These are phyloP conservation scores for Saraca asoca DNA, from an alignment of 331 rosid species.

Conservation along the genomic window DNA sequence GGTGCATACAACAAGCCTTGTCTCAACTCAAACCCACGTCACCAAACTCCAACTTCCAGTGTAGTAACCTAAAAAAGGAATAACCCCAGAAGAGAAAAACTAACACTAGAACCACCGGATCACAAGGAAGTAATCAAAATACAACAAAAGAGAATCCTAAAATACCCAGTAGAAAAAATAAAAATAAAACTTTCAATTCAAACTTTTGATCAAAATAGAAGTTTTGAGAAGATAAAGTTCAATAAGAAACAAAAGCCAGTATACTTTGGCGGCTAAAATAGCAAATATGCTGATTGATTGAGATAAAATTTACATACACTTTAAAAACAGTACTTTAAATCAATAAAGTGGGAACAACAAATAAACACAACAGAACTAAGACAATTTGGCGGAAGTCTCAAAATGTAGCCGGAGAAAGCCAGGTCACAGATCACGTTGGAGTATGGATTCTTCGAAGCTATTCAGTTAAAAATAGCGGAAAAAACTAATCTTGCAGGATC, in stretches of 20 bases:
- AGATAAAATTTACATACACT: constrained; percentile 21
- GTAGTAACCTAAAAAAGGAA: constrained; percentile 39
- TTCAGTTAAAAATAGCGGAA: constrained; percentile 34
- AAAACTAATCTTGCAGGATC: constrained; percentile 46
- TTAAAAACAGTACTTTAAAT: constrained; percentile 32
- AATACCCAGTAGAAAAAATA: constrained; percentile 20
- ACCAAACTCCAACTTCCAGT: constrained; percentile 43
- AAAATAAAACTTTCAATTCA: constrained; percentile 29
- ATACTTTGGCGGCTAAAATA: constrained; percentile 28
- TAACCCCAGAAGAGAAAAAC: constrained; percentile 30
- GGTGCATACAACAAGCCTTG: constrained; percentile 50
- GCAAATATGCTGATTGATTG: constrained; percentile 1
- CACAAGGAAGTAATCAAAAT: constrained; percentile 37
- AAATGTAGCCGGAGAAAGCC: constrained; percentile 54
- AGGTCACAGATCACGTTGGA: constrained; percentile 48
- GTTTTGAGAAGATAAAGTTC: constrained; percentile 4
- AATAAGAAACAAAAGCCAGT: constrained; percentile 30
- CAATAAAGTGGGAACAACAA: constrained; percentile 5
- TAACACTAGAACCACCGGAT: constrained; percentile 36
- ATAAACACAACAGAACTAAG: constrained; percentile 18
- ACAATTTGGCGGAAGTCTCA: constrained; percentile 46
- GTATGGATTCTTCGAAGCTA: constrained; percentile 37
- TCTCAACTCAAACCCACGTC: constrained; percentile 48
- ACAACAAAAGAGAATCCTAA: constrained; percentile 19
- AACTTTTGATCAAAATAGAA: constrained; percentile 17